phyloP scores from a whole-genome alignment of 2,329 filamentous ascomycete species.

The Cadophora malorum region DNA sequence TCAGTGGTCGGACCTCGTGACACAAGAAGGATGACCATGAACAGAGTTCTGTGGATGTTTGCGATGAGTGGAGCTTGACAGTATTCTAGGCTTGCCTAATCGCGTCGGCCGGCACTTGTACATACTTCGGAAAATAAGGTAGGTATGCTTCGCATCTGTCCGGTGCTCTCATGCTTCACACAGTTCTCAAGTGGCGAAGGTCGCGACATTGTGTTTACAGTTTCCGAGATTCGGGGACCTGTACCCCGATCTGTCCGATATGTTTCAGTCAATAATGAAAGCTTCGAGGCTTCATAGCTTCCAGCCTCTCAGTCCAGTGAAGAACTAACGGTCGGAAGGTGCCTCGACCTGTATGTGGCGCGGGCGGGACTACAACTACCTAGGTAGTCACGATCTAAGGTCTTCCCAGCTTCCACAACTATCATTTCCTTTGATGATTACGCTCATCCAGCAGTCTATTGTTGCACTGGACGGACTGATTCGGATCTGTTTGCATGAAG shows the following conservation, averaged over 20 bases:
- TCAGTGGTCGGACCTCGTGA: conserved; percentile 4
- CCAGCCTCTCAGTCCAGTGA: background rate
- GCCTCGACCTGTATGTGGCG: background rate
- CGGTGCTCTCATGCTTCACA: background rate
- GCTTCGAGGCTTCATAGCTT: background rate
- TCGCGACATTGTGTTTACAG: background rate
- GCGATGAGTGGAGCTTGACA: background rate
- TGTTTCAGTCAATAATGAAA: background rate
- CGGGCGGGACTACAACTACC: background rate
- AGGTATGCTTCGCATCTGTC: background rate
- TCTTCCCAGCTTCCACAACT: background rate
- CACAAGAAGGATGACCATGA: background rate
- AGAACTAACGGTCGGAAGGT: background rate
- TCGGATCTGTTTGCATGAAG: background rate
- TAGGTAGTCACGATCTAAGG: background rate
- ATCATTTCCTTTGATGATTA: background rate
- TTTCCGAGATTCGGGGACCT: background rate
- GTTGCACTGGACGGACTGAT: background rate
- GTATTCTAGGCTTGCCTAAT: background rate
- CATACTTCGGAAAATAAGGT: background rate
- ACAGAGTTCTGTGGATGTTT: conserved; percentile 5
- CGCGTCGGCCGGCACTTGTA: background rate
- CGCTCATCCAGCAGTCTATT: background rate
- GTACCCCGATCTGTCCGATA: background rate
- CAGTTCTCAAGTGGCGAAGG: background rate